These are phyloP conservation scores for Wickerhamomyces subpelliculosus DNA, from an alignment of 805 yeast genomes.

Conservation along the genomic window DNA sequence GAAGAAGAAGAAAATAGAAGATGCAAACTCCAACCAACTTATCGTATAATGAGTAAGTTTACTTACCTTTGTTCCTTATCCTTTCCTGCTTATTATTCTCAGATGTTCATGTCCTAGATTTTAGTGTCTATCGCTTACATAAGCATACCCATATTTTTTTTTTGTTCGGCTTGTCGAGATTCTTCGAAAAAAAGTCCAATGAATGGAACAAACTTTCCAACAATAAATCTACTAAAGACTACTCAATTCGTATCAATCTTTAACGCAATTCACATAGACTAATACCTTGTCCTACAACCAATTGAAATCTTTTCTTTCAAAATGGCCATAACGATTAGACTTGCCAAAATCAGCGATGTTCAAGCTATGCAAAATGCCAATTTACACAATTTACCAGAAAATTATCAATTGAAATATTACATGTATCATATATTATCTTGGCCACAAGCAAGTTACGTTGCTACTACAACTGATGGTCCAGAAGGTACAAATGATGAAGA, in stretches of 20 bases:
- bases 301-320: too few relatives aligned
- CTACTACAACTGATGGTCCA: constrained; percentile 60
- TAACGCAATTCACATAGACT: too few relatives aligned
- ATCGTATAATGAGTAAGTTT: too few relatives aligned
- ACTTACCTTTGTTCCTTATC: too few relatives aligned
- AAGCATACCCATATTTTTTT: not conserved
- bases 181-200: not conserved
- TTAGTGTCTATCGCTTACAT: not conserved
- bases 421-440: constrained; percentile 90
- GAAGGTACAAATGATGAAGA: constrained; percentile 14
- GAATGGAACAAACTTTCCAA: too few relatives aligned
- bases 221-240: too few relatives aligned
- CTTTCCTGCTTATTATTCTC: too few relatives aligned
- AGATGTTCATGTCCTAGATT: too few relatives aligned
- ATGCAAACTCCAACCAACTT: too few relatives aligned
- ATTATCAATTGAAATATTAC: constrained; percentile 86
- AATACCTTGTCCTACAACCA: too few relatives aligned
- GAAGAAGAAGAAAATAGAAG: too few relatives aligned
- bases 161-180: not conserved
- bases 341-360: constrained; percentile 78
- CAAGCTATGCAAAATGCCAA: constrained; percentile 97
- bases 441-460: constrained; percentile 98
- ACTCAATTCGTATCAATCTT: too few relatives aligned
- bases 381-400: constrained; percentile 87
- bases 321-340: constrained; percentile 84